Conservation (phyloP, 129 eudicot genomes). For the Erigeron canadensis region DNA sequence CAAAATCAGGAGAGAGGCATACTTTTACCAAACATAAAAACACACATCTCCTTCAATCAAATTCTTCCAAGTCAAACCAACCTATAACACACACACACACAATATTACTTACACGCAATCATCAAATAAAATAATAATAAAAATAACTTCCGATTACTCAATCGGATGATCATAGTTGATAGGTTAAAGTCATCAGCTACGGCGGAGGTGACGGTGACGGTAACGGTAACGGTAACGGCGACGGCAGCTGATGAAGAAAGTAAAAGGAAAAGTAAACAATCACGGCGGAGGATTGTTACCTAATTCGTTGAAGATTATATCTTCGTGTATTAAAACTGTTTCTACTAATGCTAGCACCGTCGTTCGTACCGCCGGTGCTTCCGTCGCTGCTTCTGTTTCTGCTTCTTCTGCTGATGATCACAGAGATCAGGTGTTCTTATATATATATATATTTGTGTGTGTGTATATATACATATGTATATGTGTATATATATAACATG, state of each 20-base stretch:
- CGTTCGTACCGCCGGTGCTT: constrained; percentile 66
- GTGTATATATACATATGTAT: background rate
- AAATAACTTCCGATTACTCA: constrained; percentile 14
- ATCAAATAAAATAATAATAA: background rate
- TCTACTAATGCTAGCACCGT: constrained; percentile 74
- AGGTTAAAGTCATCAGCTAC: constrained; percentile 47
- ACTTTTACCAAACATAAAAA: background rate
- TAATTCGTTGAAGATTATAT: constrained; percentile 58
- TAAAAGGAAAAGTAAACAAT: constrained; percentile 37
- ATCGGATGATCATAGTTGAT: constrained; percentile 57
- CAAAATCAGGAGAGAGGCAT: background rate
- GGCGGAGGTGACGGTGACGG: constrained; percentile 50
- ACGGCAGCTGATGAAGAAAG: constrained; percentile 51
- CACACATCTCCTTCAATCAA: constrained; percentile 8
- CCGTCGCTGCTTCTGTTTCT: constrained; percentile 61
- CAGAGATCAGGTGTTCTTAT: constrained; percentile 48
- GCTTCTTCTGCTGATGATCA: constrained; percentile 54
- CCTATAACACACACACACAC: constrained; percentile 19
- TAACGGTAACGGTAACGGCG: constrained; percentile 34
- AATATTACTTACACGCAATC: constrained; percentile 37
- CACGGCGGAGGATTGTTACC: constrained; percentile 42
- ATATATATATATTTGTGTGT: background rate
- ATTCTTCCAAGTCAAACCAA: constrained; percentile 31
- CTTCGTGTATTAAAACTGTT: constrained; percentile 71
- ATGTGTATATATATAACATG: too few species aligned